Evolutionary conservation across 345 rosid species (phyloP).

Genomic region (Firmiana major): DNA sequence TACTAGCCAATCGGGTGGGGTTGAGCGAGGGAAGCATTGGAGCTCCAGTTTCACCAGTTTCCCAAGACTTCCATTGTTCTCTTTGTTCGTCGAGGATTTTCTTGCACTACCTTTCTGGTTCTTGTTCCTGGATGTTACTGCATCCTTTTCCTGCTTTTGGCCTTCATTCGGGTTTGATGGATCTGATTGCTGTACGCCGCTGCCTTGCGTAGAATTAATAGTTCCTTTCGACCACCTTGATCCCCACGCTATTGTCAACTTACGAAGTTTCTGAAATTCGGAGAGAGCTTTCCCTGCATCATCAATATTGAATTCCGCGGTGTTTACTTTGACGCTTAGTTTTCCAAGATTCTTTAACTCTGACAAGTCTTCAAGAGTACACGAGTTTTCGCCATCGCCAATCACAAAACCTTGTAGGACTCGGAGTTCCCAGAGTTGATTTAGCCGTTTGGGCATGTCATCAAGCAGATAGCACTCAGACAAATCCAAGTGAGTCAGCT

Average conservation of each 20-base stretch:
- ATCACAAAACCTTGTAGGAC: constrained; percentile 39
- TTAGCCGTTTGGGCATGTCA: constrained; percentile 28
- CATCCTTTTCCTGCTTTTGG: not conserved
- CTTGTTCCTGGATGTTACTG: not conserved
- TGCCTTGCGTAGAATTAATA: not conserved
- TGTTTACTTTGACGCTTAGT: constrained; percentile 26
- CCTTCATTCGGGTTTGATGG: not conserved
- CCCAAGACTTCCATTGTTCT: not conserved
- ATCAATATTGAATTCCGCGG: not conserved
- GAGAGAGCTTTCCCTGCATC: not conserved
- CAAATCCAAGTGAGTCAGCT: constrained; percentile 31
- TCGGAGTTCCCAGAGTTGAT: constrained; percentile 20
- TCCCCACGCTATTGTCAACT: constrained; percentile 30
- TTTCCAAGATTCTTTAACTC: constrained; percentile 21
- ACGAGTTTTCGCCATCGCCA: not conserved
- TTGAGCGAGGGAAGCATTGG: constrained; percentile 5
- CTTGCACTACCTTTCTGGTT: not conserved
- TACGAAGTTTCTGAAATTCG: constrained; percentile 5
- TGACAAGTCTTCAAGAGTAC: constrained; percentile 16
- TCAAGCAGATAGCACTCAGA: constrained; percentile 41
- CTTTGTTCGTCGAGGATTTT: not conserved
- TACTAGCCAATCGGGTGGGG: not conserved
- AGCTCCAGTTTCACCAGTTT: constrained; percentile 10
- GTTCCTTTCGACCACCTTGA: not conserved
- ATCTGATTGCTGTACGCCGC: not conserved